Base-by-base conservation (phyloP, 2,329 filamentous ascomycete genomes). In the Aspergillus ibericus region DNA sequence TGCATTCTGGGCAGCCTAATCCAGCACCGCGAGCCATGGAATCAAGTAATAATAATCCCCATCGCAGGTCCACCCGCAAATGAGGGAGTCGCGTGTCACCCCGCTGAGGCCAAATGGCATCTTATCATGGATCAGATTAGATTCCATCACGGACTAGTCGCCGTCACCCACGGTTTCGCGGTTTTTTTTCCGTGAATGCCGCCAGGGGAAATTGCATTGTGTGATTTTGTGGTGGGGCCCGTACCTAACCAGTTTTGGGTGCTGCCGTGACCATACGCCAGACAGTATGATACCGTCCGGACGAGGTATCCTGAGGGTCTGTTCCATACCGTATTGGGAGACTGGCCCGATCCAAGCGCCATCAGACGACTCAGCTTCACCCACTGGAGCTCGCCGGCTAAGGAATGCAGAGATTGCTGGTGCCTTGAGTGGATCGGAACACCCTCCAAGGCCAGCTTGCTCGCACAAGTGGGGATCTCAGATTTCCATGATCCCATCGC, bases 81-180 rank as follows among this genome's bases (percentile, higher is more conserved):
- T n/a, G n/a, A 15, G 15, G 35, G 35, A 15, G n/a, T 38, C 35
- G 35, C n/a, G 12, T 38, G n/a, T 10, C 13, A 6, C 35, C 6
- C 5, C 35, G n/a, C 13, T 15, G 35, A 36, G n/a, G 35, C 5
- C 12, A 16, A 36, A 36, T 15, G 12, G 20, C 42, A 47, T 47
- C 42, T 47, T 47, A 47, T 47, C 42, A 47, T 47, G 42, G 42
- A 47, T 47, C 42, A 47, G 42, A 47, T 47, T 47, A 47, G 42
- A 47, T 47, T 13, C n/a, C 18, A 18, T 20, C 16, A 12, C 38
- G 18, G 38, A 42, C 38, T 42, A 42, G 38, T 16, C 38, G 38
- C 10, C 12, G 13, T 42, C 38, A 2, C 20, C 38, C 38, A 42
- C 38, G 38, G 38, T 42, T 20, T 42, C 38, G 13, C 38, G 20